A percentile compares a stretch with the other conserved stretches of the same genome.
phyloP scores from a whole-genome alignment of 345 rosid species.

The Hibiscus syriacus region DNA sequence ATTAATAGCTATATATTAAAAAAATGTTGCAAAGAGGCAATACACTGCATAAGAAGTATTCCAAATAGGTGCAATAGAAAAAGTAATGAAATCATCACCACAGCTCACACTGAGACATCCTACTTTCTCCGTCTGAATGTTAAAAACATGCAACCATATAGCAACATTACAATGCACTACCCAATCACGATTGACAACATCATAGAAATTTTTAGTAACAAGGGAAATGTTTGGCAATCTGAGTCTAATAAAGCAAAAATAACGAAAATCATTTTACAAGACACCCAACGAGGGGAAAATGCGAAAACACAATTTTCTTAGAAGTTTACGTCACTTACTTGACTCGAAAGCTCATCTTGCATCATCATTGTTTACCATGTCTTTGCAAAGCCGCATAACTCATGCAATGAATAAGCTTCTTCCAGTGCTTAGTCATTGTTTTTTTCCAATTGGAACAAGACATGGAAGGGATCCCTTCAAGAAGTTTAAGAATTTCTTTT shows the following conservation, averaged over 20 bases:
- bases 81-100: neutral
- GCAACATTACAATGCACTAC: constrained; percentile 6
- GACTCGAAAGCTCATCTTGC: constrained; percentile 29
- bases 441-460: constrained; percentile 12
- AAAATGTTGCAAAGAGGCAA: neutral
- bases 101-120: constrained; percentile 6
- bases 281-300: constrained; percentile 13
- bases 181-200: neutral
- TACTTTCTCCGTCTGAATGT: constrained; percentile 10
- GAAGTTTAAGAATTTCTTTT: constrained; percentile 10
- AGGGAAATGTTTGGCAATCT: constrained; percentile 5
- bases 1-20: constrained; percentile 1
- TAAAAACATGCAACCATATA: neutral
- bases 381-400: constrained; percentile 17
- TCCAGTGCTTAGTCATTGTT: constrained; percentile 14
- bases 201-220: neutral
- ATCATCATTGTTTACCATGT: constrained; percentile 27
- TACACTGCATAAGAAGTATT: no score
- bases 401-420: constrained; percentile 22
- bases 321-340: constrained; percentile 33
- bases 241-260: neutral
- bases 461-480: constrained; percentile 8
- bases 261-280: neutral
- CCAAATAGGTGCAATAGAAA: neutral
- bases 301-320: constrained; percentile 2